These are phyloP conservation scores for Candida nonsorbophila DNA, from an alignment of 805 yeast genomes.

Conservation along the genomic window DNA sequence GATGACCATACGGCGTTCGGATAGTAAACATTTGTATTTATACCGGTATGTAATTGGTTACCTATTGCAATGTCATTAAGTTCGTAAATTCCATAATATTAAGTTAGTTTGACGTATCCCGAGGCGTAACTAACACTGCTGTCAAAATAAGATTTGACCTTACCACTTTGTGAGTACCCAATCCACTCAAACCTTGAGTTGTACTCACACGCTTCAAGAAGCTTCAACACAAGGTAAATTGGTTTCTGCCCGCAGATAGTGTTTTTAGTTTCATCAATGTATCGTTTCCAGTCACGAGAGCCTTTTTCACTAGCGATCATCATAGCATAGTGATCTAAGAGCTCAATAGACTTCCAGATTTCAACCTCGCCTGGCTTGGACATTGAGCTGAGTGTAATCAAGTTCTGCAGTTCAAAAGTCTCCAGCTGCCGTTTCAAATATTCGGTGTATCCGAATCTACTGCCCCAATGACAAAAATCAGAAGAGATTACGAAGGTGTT, in stretches of 20 bases:
- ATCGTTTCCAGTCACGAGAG: conserved; percentile 56
- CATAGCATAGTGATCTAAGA: conserved; percentile 71
- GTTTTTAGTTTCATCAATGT: conserved; percentile 68
- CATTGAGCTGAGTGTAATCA: conserved; percentile 1
- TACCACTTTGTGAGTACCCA: conserved; percentile 73
- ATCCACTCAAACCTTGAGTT: conserved; percentile 54
- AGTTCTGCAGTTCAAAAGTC: too few relatives aligned
- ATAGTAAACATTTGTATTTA: too few relatives aligned
- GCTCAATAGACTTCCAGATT: conserved; percentile 69
- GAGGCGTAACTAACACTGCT: conserved; percentile 91
- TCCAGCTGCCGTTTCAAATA: too few relatives aligned
- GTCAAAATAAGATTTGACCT: conserved; percentile 44
- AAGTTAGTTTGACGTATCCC: conserved; percentile 65
- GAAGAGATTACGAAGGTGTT: conserved; percentile 77
- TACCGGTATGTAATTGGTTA: too few relatives aligned
- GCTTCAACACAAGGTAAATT: conserved; percentile 53
- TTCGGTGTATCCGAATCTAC: conserved; percentile 39
- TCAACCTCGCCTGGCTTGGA: conserved; percentile 25
- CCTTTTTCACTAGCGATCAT: conserved; percentile 50
- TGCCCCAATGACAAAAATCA: conserved; percentile 93
- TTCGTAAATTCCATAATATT: too few relatives aligned
- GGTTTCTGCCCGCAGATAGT: conserved; percentile 95
- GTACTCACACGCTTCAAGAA: conserved; percentile 36
- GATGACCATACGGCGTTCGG: too few relatives aligned
- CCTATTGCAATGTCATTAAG: too few relatives aligned